Base-by-base conservation (phyloP, 805 yeast species). In the Barnettozyma siamensis region DNA sequence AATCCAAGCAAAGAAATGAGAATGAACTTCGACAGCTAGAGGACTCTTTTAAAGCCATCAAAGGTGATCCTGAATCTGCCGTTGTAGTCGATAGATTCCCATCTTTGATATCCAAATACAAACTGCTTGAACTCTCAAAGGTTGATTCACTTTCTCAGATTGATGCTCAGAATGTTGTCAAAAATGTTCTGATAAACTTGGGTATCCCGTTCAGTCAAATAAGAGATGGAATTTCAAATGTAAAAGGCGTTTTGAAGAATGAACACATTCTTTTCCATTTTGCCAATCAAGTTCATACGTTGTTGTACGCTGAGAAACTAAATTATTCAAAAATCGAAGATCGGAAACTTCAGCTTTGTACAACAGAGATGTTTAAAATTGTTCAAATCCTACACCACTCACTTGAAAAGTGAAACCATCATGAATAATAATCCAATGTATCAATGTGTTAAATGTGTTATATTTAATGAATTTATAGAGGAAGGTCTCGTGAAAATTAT, bases 81-180 rank as follows among this genome's bases (percentile, higher is more conserved):
- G 50, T 64, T 2, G 47, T 58, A 1, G 51, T 57, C 16, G 48
- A 50, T 17, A 47, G 45, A 21, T 54, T 51, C 21, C 60, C 65
- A 9, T 60, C 53, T 16, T 56, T 63, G 36, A 45, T 38, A 10
- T 41, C 43, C 8, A 49, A 42, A 30, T 51, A 53, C 35, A 45
- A 47, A 7, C 33, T 35, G 4, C 50, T 54, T 35, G 57, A 55
- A 43, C 49, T 65, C 3, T 47, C 49, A 3, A 33, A 45, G n/a
- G 54, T 66, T 16, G 67, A 65, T 35, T 33, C 35, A 3, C 44
- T 64, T 17, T 50, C 57, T 11, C 41, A 56, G 40, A 48, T 58
- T 3, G 55, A 59, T 18, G 55, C 65, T 15, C 67, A 64, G 27
- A 66, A 65, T 45, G 46, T 60, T 4, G 48, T 65, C 23, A 66